A percentile compares a stretch with the other conserved stretches of the same genome.
Evolutionary conservation across 2,329 filamentous ascomycete species (phyloP).

Genomic region (Apiospora saccharicola): DNA sequence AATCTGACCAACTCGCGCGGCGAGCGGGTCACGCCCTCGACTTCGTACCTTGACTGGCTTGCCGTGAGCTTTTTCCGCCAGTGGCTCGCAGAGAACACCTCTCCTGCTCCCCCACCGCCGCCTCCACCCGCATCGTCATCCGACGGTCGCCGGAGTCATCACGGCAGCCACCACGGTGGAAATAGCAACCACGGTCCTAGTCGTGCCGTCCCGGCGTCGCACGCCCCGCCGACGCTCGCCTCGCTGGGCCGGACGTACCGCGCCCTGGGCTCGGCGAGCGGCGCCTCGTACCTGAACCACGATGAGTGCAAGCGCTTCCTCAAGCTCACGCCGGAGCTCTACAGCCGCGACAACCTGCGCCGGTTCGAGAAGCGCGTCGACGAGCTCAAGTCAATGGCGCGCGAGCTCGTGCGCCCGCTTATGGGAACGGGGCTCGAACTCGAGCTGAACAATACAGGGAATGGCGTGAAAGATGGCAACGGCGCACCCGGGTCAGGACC

Average conservation of each 20-base stretch:
- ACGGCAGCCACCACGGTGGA: background rate
- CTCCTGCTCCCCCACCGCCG: slow-evolving; percentile 58
- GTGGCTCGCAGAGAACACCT: slow-evolving; percentile 91
- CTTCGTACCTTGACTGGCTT: slow-evolving; percentile 88
- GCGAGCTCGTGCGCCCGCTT: slow-evolving; percentile 82
- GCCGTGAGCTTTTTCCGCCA: slow-evolving; percentile 87
- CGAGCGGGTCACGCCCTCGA: slow-evolving; percentile 81
- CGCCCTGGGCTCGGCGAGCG: slow-evolving; percentile 70
- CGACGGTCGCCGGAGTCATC: slow-evolving; percentile 26
- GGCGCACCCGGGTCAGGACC: slow-evolving; percentile 23
- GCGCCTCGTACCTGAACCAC: slow-evolving; percentile 74
- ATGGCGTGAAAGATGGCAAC: slow-evolving; percentile 35
- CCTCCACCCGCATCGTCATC: slow-evolving; percentile 28
- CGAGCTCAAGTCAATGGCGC: slow-evolving; percentile 84
- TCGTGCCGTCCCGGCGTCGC: slow-evolving; percentile 33
- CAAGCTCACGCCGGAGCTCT: slow-evolving; percentile 81
- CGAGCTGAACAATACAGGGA: slow-evolving; percentile 63
- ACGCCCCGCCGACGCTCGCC: slow-evolving; percentile 57
- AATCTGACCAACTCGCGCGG: slow-evolving; percentile 80
- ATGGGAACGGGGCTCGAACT: slow-evolving; percentile 88
- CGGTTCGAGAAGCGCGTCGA: slow-evolving; percentile 88
- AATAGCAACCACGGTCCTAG: slow-evolving; percentile 23
- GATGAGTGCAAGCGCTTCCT: slow-evolving; percentile 93
- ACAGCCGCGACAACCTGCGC: slow-evolving; percentile 84
- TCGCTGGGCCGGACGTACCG: slow-evolving; percentile 78